Evolutionary conservation across 2,329 filamentous ascomycete species (phyloP).

Genomic region (Arachnomyces sp.): DNA sequence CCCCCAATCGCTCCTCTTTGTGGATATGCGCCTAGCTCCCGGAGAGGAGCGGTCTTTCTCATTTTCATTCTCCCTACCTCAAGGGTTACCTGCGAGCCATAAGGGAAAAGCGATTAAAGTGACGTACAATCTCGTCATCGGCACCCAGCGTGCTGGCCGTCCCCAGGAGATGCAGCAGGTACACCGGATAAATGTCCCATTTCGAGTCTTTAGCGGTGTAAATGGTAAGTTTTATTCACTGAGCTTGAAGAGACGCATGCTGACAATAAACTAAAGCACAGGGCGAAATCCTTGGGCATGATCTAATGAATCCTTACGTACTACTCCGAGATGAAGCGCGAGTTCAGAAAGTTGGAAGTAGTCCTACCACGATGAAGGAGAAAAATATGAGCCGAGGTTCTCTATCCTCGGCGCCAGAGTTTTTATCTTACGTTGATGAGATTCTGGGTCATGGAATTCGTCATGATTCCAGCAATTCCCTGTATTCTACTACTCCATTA

Average conservation of each 20-base stretch:
- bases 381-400: slow-evolving; percentile 36
- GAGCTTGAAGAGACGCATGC: slow-evolving; percentile 4
- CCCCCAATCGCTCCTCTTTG: slow-evolving; percentile 90
- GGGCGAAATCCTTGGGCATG: slow-evolving; percentile 84
- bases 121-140: slow-evolving; percentile 80
- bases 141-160: slow-evolving; percentile 77
- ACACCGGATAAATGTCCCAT: slow-evolving; percentile 84
- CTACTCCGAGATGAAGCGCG: slow-evolving; percentile 75
- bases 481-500: slow-evolving; percentile 60
- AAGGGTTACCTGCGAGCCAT: slow-evolving; percentile 83
- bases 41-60: slow-evolving; percentile 84
- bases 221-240: slow-evolving; percentile 49
- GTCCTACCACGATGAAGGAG: slow-evolving; percentile 29
- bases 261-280: slow-evolving; percentile 40
- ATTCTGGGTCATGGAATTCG: slow-evolving; percentile 54
- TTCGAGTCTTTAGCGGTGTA: slow-evolving; percentile 87
- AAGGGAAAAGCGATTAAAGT: slow-evolving; percentile 92
- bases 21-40: slow-evolving; percentile 78
- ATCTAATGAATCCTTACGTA: slow-evolving; percentile 90
- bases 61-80: slow-evolving; percentile 78
- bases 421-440: slow-evolving; percentile 69
- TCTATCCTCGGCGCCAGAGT: slow-evolving; percentile 52
- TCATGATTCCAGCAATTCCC: slow-evolving; percentile 48
- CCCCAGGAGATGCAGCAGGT: slow-evolving; percentile 71
- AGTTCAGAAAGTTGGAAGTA: slow-evolving; percentile 46